Percentiles rank a stretch among this genome's conserved stretches.
phyloP scores from a whole-genome alignment of 371 early-diverging fungal genomes.

The Nosema bombycis region DNA sequence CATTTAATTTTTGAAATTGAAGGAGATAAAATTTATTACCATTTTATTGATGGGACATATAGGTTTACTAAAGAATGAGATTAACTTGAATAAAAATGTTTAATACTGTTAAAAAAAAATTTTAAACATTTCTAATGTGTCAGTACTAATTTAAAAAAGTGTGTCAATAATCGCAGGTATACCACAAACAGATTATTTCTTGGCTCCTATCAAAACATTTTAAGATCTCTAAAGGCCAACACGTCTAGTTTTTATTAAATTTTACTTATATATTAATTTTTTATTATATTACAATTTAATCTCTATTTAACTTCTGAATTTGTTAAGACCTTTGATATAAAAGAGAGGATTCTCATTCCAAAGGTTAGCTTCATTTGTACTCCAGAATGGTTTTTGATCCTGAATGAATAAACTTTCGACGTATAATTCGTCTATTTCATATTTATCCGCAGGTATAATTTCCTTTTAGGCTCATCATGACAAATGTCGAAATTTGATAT shows the following conservation, averaged over 20 bases:
- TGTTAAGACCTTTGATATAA: not conserved
- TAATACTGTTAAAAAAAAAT: too few relatives aligned
- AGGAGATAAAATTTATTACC: constrained; percentile 18
- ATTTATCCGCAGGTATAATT: not conserved
- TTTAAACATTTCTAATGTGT: too few relatives aligned
- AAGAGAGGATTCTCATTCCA: constrained; percentile 6
- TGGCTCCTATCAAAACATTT: too few relatives aligned
- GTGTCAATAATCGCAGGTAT: too few relatives aligned
- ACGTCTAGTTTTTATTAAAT: too few relatives aligned
- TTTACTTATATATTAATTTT: too few relatives aligned
- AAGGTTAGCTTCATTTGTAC: not conserved
- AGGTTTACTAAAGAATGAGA: not conserved
- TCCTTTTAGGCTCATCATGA: not conserved
- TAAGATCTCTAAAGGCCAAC: too few relatives aligned
- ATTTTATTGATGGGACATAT: constrained; percentile 4
- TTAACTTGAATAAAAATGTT: too few relatives aligned
- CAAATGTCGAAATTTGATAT: not conserved
- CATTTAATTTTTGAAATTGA: constrained; percentile 14
- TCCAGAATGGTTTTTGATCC: not conserved
- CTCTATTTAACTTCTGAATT: not conserved
- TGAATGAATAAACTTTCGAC: not conserved
- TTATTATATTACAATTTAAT: too few relatives aligned
- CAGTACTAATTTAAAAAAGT: too few relatives aligned
- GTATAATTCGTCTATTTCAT: not conserved
- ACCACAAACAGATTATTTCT: too few relatives aligned